Base-by-base conservation (phyloP, 768 basidiomycete genomes). In the Tremella mesenterica region DNA sequence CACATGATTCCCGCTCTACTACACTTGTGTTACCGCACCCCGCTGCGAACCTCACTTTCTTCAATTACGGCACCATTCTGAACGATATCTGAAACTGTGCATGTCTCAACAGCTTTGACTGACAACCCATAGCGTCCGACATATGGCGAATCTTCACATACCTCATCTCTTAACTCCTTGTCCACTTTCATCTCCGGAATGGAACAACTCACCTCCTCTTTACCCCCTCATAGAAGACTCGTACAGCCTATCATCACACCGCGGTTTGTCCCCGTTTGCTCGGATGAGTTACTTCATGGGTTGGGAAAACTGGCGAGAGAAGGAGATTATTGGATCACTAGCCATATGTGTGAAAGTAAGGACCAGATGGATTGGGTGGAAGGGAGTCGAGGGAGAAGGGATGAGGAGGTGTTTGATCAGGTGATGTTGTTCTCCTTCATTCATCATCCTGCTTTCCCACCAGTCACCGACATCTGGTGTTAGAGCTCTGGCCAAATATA, bases 231-330 rank as follows among this genome's bases (percentile, higher is more conserved):
- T 59, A 63, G 69, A 39, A 77, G 78, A 9, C 77, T 87, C 8
- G 79, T 90, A 3, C 80, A 85, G 52, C 90, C 90, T 0, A 86
- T 92, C 9, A 72, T 93, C 50, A 91, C 90, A 0, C 90, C 90
- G 0, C 81, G 90, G 16, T 93, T 92, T 59, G 83, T 92, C 2
- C 90, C 90, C 1, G 88, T 88, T 0, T 92, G 88, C 68, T 85
- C 86, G 1, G 77, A 85, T 46, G 81, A 79, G 39, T 76, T 91
- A 27, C 77, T 92, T 0, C 56, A 58, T 8, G 83, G 81, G 8
- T 76, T 93, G 0, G 83, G 81, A 3, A 67, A 76, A 7, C 72
- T 91, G 0, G 78, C 83, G 0, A 54, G 71, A 23, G 64, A 70
- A 28, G 67, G 76, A 34, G 70, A 73, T n/a, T 68, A 84, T 8